Percentiles rank a stretch among this genome's conserved stretches.
Conservation (phyloP, 108 stramenopile genomes). For the Pseudonitzschia multistriata region DNA sequence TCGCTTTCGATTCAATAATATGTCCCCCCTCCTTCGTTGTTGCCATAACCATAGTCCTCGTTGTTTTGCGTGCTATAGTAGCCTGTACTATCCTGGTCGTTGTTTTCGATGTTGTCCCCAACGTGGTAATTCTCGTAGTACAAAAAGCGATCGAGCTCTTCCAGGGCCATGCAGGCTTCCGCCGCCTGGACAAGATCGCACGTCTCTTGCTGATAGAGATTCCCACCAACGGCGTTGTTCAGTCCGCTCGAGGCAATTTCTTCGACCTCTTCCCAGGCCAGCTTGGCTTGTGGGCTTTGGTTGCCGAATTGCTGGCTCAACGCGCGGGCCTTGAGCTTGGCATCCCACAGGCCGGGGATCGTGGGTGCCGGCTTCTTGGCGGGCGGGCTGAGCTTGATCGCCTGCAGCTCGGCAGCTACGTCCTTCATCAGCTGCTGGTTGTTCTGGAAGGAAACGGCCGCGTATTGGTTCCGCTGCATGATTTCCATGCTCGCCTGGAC, state of each 20-base stretch:
- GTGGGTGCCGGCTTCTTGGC: slow-evolving; percentile 5
- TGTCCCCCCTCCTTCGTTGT: neutral
- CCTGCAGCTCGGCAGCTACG: slow-evolving; percentile 24
- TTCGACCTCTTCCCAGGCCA: slow-evolving; percentile 81
- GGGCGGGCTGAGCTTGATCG: slow-evolving; percentile 20
- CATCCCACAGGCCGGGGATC: slow-evolving; percentile 32
- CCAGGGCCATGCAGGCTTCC: slow-evolving; percentile 46
- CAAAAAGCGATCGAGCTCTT: slow-evolving; percentile 35
- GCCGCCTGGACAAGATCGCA: slow-evolving; percentile 26
- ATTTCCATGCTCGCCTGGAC: slow-evolving; percentile 18
- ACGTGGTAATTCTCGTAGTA: slow-evolving; percentile 8
- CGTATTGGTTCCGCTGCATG: slow-evolving; percentile 5
- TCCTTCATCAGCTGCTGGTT: slow-evolving; percentile 19
- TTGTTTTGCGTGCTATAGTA: no score
- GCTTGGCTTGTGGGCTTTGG: slow-evolving; percentile 49
- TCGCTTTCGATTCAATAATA: neutral
- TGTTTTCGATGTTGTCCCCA: slow-evolving; percentile 1
- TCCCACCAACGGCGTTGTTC: slow-evolving; percentile 13
- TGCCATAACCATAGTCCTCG: neutral
- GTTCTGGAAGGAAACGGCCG: slow-evolving; percentile 1
- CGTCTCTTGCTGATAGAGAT: slow-evolving; percentile 25
- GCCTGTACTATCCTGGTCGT: neutral
- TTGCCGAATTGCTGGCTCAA: slow-evolving; percentile 46
- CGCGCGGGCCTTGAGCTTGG: slow-evolving; percentile 51
- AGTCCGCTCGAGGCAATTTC: slow-evolving; percentile 48